A percentile compares a stretch with the other conserved stretches of the same genome.
These are phyloP conservation scores for Annulohypoxylon stygium DNA, from an alignment of 495 filamentous ascomycete genomes.

Conservation along the genomic window DNA sequence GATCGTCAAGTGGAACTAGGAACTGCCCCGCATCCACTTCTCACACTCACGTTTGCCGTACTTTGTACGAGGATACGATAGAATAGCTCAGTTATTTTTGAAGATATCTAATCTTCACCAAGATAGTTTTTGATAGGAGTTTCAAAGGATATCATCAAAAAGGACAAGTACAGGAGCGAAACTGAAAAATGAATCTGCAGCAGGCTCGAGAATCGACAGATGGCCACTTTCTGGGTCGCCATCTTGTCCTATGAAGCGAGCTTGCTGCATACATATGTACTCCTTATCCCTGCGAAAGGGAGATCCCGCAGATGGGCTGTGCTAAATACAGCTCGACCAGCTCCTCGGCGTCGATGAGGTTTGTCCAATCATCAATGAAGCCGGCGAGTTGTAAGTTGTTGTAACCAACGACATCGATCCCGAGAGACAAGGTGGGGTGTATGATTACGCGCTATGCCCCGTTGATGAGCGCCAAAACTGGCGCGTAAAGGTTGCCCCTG, in stretches of 20 bases:
- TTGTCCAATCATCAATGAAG: slow-evolving; percentile 42
- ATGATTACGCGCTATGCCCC: slow-evolving; percentile 30
- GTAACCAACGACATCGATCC: slow-evolving; percentile 19
- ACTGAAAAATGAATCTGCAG: slow-evolving; percentile 8
- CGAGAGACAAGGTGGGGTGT: slow-evolving; percentile 9
- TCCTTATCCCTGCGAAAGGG: slow-evolving; percentile 20
- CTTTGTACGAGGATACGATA: not conserved
- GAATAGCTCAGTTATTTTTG: slow-evolving; percentile 1
- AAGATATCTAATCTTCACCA: not conserved
- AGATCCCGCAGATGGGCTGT: slow-evolving; percentile 30
- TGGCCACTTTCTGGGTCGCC: slow-evolving; percentile 39
- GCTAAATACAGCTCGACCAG: slow-evolving; percentile 38
- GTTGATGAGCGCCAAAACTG: slow-evolving; percentile 37
- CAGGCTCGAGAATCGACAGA: slow-evolving; percentile 22
- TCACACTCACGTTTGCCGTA: slow-evolving; percentile 16
- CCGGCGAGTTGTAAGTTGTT: slow-evolving; percentile 17
- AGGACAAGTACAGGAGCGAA: slow-evolving; percentile 8
- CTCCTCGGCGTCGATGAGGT: slow-evolving; percentile 37
- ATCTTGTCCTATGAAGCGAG: slow-evolving; percentile 28
- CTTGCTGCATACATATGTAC: slow-evolving; percentile 22
- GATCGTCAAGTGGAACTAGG: slow-evolving; percentile 12
- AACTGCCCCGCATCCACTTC: slow-evolving; percentile 28
- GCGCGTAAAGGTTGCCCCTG: slow-evolving; percentile 30
- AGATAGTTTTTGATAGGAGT: not conserved
- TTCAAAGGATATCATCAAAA: not conserved